Conservation (phyloP, 2,329 filamentous ascomycete species). For the Aureobasidium mangrovei region DNA sequence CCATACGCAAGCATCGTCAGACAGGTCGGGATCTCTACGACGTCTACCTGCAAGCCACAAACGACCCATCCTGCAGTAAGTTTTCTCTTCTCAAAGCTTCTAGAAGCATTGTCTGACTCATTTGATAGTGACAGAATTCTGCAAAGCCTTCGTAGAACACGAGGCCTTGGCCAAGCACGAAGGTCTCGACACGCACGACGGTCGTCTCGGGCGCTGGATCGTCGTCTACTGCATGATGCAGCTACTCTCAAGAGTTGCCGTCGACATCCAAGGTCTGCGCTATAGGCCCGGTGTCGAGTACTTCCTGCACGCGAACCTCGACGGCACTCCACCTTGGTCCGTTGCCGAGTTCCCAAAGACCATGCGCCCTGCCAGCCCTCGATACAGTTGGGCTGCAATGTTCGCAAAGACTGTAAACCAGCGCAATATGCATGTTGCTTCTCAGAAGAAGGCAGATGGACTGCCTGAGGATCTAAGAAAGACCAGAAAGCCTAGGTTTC, state of each 20-base stretch:
- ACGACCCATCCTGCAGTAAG: background rate
- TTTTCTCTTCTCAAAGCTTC: background rate
- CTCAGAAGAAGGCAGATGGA: background rate
- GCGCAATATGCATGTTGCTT: background rate
- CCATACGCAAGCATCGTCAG: background rate
- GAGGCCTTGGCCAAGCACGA: constrained; percentile 30
- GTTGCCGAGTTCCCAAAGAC: background rate
- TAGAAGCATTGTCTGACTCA: background rate
- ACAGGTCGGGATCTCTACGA: background rate
- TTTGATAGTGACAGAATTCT: background rate
- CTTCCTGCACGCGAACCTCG: constrained; percentile 30
- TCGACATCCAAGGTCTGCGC: constrained; percentile 32
- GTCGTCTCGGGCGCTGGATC: constrained; percentile 37
- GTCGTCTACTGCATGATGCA: constrained; percentile 36
- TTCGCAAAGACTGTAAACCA: background rate
- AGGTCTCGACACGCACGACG: constrained; percentile 30
- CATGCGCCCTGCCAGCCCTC: background rate
- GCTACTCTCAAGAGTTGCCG: constrained; percentile 33
- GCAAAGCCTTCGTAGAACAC: constrained; percentile 28
- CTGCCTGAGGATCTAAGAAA: no score
- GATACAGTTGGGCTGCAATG: constrained; percentile 7
- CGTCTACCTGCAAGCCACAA: constrained; percentile 1
- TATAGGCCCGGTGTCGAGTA: constrained; percentile 31
- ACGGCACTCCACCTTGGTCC: constrained; percentile 20
- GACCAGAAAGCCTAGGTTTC: background rate